phyloP scores from a whole-genome alignment of 179 eudicot genomes.

The Beta corolliflora region DNA sequence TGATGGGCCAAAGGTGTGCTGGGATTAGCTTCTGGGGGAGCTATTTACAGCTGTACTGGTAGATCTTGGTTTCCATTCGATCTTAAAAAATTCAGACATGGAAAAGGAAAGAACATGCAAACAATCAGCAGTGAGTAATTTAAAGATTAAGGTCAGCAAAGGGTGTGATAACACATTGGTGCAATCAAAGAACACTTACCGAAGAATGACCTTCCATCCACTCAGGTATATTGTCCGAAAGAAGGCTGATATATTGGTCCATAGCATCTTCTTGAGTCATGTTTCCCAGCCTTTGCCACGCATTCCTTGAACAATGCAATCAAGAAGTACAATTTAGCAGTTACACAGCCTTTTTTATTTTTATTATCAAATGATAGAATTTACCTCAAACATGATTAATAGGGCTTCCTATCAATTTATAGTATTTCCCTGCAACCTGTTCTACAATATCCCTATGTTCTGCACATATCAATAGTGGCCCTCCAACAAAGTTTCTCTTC shows the following conservation, averaged over 20 bases:
- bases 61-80: constrained; percentile 18
- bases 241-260: constrained; percentile 62
- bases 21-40: constrained; percentile 4
- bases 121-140: constrained; percentile 2
- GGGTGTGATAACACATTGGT: neutral
- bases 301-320: constrained; percentile 75
- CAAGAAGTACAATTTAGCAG: constrained; percentile 45
- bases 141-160: neutral
- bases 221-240: constrained; percentile 50
- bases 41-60: constrained; percentile 14
- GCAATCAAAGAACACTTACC: constrained; percentile 38
- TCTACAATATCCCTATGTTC: neutral
- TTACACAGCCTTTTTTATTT: constrained; percentile 26
- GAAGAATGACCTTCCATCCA: constrained; percentile 47
- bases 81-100: constrained; percentile 16
- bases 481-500: neutral
- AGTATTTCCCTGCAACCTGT: constrained; percentile 31
- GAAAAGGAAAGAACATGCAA: neutral
- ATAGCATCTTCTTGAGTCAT: constrained; percentile 78
- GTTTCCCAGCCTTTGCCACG: constrained; percentile 73
- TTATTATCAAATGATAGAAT: constrained; percentile 37
- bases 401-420: constrained; percentile 11
- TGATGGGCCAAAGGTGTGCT: constrained; percentile 10
- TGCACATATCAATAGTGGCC: neutral
- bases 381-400: constrained; percentile 32